A percentile compares a stretch with the other conserved stretches of the same genome.
Conservation (phyloP, 805 yeast genomes). For the Starmera pachycereana region DNA sequence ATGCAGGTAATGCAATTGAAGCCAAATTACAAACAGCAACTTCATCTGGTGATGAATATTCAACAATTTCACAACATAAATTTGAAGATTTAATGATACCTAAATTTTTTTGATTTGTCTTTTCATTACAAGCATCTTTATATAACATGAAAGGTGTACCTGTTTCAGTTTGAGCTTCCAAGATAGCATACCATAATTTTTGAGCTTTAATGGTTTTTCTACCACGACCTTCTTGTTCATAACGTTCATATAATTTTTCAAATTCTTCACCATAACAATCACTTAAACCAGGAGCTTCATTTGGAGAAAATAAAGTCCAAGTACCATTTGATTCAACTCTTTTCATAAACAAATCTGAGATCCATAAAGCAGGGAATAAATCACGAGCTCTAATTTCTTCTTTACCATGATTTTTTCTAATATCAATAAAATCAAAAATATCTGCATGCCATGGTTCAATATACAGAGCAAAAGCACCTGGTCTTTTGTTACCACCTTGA, state of each 20-base stretch:
- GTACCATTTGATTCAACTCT: conserved; percentile 68
- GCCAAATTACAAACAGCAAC: conserved; percentile 94
- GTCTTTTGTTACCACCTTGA: conserved; percentile 97
- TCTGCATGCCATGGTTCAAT: conserved; percentile 98
- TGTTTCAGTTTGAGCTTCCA: conserved; percentile 91
- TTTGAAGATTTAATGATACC: conserved; percentile 92
- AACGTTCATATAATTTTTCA: conserved; percentile 54
- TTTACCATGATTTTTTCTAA: conserved; percentile 89
- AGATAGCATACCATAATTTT: conserved; percentile 79
- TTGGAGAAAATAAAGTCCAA: conserved; percentile 89
- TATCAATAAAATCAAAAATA: conserved; percentile 73
- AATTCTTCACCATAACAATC: conserved; percentile 85
- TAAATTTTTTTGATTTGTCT: conserved; percentile 84
- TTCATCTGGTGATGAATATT: conserved; percentile 86
- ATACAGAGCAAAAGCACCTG: conserved; percentile 93
- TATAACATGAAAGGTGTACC: conserved; percentile 93
- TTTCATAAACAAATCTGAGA: conserved; percentile 89
- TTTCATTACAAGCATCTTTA: conserved; percentile 83
- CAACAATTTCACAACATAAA: conserved; percentile 89
- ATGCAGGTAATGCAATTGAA: conserved; percentile 81
- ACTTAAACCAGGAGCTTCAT: conserved; percentile 75
- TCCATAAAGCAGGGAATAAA: conserved; percentile 88
- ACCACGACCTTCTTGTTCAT: conserved; percentile 63
- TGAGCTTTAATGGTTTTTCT: conserved; percentile 69
- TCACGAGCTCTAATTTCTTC: conserved; percentile 93